phyloP scores from a whole-genome alignment of 1,139 yeast species.

The Pichia kudriavzevii region DNA sequence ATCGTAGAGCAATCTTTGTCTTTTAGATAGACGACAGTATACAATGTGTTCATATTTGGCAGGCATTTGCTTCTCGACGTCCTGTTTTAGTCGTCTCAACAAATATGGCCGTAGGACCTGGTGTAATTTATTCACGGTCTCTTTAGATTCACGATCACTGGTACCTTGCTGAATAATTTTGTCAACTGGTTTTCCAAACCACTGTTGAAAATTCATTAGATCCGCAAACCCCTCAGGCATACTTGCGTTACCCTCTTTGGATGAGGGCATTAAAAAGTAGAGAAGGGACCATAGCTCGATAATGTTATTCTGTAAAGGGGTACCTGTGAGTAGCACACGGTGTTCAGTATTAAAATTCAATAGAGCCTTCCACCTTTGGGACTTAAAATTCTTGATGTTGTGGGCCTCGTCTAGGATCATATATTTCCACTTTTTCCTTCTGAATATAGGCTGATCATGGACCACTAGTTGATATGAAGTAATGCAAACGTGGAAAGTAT shows the following conservation, averaged over 20 bases:
- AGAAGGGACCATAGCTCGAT: slow-evolving; percentile 92
- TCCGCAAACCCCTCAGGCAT: slow-evolving; percentile 98
- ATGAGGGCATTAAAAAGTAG: slow-evolving; percentile 92
- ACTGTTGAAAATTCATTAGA: slow-evolving; percentile 89
- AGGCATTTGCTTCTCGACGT: slow-evolving; percentile 99
- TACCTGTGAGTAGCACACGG: slow-evolving; percentile 85
- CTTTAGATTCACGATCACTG: slow-evolving; percentile 61
- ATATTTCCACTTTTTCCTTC: slow-evolving; percentile 89
- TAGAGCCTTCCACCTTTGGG: slow-evolving; percentile 95
- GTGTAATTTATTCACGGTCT: slow-evolving; percentile 83
- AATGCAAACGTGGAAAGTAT: slow-evolving; percentile 93
- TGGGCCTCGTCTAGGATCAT: slow-evolving; percentile 98
- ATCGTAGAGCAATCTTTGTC: slow-evolving; percentile 88
- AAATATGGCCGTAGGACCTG: slow-evolving; percentile 91
- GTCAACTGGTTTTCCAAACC: slow-evolving; percentile 98
- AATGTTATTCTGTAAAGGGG: slow-evolving; percentile 86
- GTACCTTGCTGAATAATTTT: slow-evolving; percentile 75
- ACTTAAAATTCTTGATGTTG: slow-evolving; percentile 90
- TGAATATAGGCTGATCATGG: slow-evolving; percentile 91
- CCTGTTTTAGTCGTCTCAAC: slow-evolving; percentile 84
- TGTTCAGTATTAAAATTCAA: slow-evolving; percentile 89
- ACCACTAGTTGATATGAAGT: slow-evolving; percentile 95
- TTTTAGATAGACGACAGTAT: slow-evolving; percentile 82
- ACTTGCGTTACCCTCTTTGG: slow-evolving; percentile 44
- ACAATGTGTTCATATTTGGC: slow-evolving; percentile 93